Evolutionary conservation across 2,329 filamentous ascomycete species (phyloP).

Genomic region (Graphilbum sp.): DNA sequence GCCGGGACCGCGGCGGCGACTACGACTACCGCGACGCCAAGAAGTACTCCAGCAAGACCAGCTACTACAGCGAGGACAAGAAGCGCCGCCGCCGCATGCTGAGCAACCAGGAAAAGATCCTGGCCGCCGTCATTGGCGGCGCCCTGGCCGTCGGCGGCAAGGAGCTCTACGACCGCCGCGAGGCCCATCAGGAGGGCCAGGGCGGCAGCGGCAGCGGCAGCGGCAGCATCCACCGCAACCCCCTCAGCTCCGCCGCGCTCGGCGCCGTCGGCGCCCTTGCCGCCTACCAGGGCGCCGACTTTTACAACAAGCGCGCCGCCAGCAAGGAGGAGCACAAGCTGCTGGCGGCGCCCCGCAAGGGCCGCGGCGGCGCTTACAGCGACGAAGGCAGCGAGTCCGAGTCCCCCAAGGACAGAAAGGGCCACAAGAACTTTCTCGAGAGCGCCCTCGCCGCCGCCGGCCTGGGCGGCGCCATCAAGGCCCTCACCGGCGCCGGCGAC

Average conservation of each 20-base stretch:
- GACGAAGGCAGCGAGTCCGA: constrained; percentile 42
- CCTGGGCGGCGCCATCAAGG: constrained; percentile 44
- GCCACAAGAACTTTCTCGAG: constrained; percentile 48
- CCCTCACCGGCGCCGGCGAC: constrained; percentile 28
- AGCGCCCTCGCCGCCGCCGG: constrained; percentile 45
- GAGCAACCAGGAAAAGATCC: constrained; percentile 48
- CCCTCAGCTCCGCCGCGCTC: constrained; percentile 41
- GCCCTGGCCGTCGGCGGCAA: constrained; percentile 49
- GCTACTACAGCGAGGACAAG: constrained; percentile 42
- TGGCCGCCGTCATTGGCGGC: constrained; percentile 48
- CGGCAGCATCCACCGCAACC: constrained; percentile 41
- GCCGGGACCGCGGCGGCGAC: constrained; percentile 28
- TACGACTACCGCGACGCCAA: constrained; percentile 20
- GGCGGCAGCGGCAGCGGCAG: too few species aligned
- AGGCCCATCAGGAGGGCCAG: constrained; percentile 32
- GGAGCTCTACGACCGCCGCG: constrained; percentile 47
- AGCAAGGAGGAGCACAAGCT: constrained; percentile 37
- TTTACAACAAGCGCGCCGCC: constrained; percentile 43
- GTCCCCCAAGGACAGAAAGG: constrained; percentile 37
- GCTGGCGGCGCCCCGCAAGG: constrained; percentile 36
- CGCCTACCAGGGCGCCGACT: constrained; percentile 45
- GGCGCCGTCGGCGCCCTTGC: constrained; percentile 48
- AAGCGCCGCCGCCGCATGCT: constrained; percentile 35
- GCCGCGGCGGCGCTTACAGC: constrained; percentile 36
- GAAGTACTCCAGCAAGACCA: constrained; percentile 22